Conservation (phyloP, 352 stramenopile species). For the Phytopythium kandeliae region DNA sequence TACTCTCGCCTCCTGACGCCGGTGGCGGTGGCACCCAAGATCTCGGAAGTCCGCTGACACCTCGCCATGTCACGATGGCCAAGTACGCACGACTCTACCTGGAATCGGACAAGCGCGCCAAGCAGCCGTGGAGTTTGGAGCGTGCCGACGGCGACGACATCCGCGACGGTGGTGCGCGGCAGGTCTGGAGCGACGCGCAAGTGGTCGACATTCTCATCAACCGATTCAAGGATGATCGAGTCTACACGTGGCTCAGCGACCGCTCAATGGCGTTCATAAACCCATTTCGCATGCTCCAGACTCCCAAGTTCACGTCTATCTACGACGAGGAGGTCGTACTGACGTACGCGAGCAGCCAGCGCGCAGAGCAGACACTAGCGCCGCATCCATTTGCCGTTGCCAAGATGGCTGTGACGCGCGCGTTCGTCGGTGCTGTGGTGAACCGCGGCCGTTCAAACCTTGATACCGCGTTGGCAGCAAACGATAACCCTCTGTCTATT, state of each 20-base stretch:
- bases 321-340: conserved; percentile 77
- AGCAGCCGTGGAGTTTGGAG: conserved; percentile 55
- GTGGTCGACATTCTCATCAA: conserved; percentile 16
- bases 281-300: conserved; percentile 69
- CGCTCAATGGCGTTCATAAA: conserved; percentile 68
- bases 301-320: conserved; percentile 71
- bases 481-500: conserved; percentile 18
- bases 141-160: conserved; percentile 39
- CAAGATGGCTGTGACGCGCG: conserved; percentile 16
- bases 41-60: conserved; percentile 25
- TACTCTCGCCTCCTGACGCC: conserved; percentile 11
- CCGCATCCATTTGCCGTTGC: conserved; percentile 73
- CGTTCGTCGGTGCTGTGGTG: background rate
- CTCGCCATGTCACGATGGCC: conserved; percentile 59
- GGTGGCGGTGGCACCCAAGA: conserved; percentile 3
- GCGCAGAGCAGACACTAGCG: conserved; percentile 28
- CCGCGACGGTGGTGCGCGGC: background rate
- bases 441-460: background rate
- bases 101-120: conserved; percentile 45
- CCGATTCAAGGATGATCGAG: conserved; percentile 41
- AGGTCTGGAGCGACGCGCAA: conserved; percentile 4
- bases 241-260: conserved; percentile 62
- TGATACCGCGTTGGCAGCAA: background rate
- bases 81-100: conserved; percentile 79
- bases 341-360: conserved; percentile 43